Conservation (phyloP, 2,329 filamentous ascomycete species). For the Stemphylium beticola region DNA sequence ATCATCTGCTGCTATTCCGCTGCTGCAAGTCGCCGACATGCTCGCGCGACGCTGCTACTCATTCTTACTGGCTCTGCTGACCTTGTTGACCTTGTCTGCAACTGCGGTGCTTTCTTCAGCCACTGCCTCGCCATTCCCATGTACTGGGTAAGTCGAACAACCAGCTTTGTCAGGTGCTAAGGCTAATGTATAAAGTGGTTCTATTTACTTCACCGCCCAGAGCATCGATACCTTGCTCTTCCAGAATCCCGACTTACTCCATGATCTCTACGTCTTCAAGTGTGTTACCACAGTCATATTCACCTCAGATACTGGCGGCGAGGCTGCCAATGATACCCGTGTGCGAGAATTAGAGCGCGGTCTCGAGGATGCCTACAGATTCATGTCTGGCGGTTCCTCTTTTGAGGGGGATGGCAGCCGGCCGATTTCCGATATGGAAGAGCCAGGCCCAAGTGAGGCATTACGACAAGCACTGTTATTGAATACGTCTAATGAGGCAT, state of each 20-base stretch:
- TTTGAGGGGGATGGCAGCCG: background rate
- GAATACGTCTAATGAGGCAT: background rate
- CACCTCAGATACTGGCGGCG: conserved; percentile 32
- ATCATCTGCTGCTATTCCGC: background rate
- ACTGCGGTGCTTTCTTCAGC: background rate
- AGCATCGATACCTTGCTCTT: conserved; percentile 36
- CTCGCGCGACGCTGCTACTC: background rate
- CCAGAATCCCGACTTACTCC: conserved; percentile 38
- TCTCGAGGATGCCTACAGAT: conserved; percentile 29
- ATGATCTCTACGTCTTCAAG: conserved; percentile 36
- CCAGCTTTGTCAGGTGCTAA: no score
- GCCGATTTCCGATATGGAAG: background rate
- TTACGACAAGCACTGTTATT: background rate
- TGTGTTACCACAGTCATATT: conserved; percentile 35
- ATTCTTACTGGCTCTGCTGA: conserved; percentile 1
- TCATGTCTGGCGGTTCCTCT: conserved; percentile 22
- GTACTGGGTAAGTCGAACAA: conserved; percentile 10
- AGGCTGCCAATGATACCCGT: conserved; percentile 17
- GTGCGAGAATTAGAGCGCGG: conserved; percentile 31
- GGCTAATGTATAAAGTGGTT: conserved; percentile 26
- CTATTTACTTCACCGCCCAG: conserved; percentile 37
- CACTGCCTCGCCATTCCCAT: conserved; percentile 6
- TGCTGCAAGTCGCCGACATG: background rate
- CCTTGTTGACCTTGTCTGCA: background rate
- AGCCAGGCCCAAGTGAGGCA: conserved; percentile 2